Conservation (phyloP, 371 early-diverging fungal species). For the Actinomortierella wolfii region DNA sequence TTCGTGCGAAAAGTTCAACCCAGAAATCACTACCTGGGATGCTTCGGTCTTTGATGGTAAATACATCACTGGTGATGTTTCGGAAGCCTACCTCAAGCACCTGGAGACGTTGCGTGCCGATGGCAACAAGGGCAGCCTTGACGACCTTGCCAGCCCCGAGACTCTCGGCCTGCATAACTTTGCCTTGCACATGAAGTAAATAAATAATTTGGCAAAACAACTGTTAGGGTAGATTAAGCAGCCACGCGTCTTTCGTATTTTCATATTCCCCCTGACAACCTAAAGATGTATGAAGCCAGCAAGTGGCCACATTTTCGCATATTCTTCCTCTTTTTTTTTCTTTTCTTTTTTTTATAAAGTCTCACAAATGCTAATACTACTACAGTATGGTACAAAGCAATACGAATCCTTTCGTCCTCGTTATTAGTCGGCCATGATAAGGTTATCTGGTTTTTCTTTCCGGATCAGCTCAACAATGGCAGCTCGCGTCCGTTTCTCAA, state of each 20-base stretch:
- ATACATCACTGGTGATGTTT: constrained; percentile 90
- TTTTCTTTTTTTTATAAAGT: no score
- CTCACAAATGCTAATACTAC: no score
- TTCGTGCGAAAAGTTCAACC: constrained; percentile 84
- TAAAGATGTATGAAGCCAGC: no score
- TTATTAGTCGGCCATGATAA: constrained; percentile 16
- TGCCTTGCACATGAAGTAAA: constrained; percentile 39
- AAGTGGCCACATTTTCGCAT: no score
- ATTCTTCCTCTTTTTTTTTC: no score
- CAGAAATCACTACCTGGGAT: constrained; percentile 82
- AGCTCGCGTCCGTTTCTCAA: constrained; percentile 74
- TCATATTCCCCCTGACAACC: no score
- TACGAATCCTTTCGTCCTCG: no score
- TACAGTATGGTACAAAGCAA: no score
- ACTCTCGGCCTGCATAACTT: constrained; percentile 69
- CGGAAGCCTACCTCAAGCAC: constrained; percentile 75
- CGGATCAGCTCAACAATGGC: constrained; percentile 82
- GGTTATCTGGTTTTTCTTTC: constrained; percentile 39
- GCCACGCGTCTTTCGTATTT: no score
- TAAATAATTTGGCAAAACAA: neutral
- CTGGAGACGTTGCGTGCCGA: constrained; percentile 73
- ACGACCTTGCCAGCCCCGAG: constrained; percentile 59
- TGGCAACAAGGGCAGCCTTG: constrained; percentile 41
- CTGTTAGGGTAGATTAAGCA: no score
- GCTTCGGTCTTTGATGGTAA: constrained; percentile 93